These are phyloP conservation scores for Clavispora phyllophila DNA, from an alignment of 805 yeast genomes.

Conservation along the genomic window DNA sequence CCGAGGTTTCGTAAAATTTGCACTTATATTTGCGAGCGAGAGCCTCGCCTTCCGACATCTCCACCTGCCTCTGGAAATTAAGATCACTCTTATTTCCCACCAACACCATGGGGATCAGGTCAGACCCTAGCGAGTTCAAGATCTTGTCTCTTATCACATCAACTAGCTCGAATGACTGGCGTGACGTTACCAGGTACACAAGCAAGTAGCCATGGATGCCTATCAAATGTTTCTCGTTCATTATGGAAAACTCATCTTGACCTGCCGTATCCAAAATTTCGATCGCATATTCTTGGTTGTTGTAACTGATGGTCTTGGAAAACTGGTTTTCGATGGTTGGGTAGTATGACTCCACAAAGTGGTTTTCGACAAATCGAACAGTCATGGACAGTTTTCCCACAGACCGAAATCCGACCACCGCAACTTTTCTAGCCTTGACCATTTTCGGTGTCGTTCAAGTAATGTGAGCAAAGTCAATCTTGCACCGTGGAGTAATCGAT, in stretches of 20 bases:
- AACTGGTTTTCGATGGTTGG: slow-evolving; percentile 90
- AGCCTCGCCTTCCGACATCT: slow-evolving; percentile 27
- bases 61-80: slow-evolving; percentile 16
- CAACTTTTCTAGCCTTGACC: slow-evolving; percentile 65
- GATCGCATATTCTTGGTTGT: slow-evolving; percentile 70
- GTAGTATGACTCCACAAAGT: slow-evolving; percentile 82
- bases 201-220: slow-evolving; percentile 82
- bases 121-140: slow-evolving; percentile 56
- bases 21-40: slow-evolving; percentile 42
- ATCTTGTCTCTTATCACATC: slow-evolving; percentile 79
- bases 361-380: slow-evolving; percentile 80
- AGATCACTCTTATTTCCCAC: slow-evolving; percentile 18
- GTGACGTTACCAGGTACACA: slow-evolving; percentile 75
- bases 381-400: slow-evolving; percentile 87
- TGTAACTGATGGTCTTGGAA: slow-evolving; percentile 60
- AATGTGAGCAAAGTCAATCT: background rate
- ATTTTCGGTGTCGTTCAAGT: slow-evolving; percentile 9
- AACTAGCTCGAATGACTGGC: slow-evolving; percentile 72
- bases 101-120: slow-evolving; percentile 44
- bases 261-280: slow-evolving; percentile 93
- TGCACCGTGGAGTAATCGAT: background rate
- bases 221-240: slow-evolving; percentile 72
- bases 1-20: slow-evolving; percentile 45
- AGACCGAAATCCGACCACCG: slow-evolving; percentile 82
- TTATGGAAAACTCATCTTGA: slow-evolving; percentile 80